These are phyloP conservation scores for Candida stauntonica DNA, from an alignment of 805 yeast genomes.

Conservation along the genomic window DNA sequence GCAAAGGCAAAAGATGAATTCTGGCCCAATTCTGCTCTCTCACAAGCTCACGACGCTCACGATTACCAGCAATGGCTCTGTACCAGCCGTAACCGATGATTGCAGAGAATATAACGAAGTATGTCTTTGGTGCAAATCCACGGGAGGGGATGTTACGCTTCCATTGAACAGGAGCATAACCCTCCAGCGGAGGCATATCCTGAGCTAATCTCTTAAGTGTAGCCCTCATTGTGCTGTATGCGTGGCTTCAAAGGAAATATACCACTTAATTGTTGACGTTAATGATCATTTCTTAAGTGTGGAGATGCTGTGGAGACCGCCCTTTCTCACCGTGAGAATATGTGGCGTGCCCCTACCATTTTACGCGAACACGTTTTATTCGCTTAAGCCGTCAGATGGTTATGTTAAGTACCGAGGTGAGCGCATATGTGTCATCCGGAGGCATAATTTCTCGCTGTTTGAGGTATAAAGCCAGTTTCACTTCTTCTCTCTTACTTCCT, in stretches of 20 bases:
- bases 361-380: background rate
- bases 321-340: too few species aligned
- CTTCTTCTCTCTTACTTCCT: too few species aligned
- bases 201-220: slow-evolving; percentile 35
- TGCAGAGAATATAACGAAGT: slow-evolving; percentile 60
- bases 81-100: slow-evolving; percentile 72
- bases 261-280: too few species aligned
- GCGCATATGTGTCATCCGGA: slow-evolving; percentile 2
- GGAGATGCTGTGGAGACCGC: background rate
- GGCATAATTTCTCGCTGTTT: background rate
- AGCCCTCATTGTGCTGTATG: background rate
- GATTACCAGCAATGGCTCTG: slow-evolving; percentile 57
- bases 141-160: slow-evolving; percentile 80
- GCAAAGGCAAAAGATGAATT: slow-evolving; percentile 63
- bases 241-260: too few species aligned
- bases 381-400: background rate
- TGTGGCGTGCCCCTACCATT: background rate
- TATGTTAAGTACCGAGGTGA: too few species aligned
- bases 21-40: slow-evolving; percentile 80
- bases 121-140: slow-evolving; percentile 76
- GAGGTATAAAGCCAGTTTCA: too few species aligned
- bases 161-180: slow-evolving; percentile 87
- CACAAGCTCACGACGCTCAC: slow-evolving; percentile 69
- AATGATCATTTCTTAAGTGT: too few species aligned
- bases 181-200: slow-evolving; percentile 84